These are phyloP conservation scores for Candida andamanensis DNA, from an alignment of 805 yeast species.

Conservation along the genomic window DNA sequence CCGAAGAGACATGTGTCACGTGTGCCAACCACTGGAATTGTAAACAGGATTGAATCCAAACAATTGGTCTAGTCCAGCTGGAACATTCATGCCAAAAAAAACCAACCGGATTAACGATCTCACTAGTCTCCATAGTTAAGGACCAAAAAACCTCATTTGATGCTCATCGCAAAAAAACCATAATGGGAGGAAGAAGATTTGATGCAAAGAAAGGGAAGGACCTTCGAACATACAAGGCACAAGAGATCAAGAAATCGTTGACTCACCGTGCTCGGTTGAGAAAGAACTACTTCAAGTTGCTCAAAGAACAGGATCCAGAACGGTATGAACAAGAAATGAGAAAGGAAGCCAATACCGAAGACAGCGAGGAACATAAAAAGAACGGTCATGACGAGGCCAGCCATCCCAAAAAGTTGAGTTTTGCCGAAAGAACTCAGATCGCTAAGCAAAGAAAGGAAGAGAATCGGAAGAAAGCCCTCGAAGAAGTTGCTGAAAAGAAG, in stretches of 20 bases:
- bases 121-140: no score
- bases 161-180: constrained; percentile 11
- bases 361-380: constrained; percentile 8
- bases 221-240: constrained; percentile 36
- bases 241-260: constrained; percentile 74
- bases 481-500: constrained; percentile 33
- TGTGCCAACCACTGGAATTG: no score
- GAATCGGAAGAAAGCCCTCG: constrained; percentile 35
- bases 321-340: constrained; percentile 57
- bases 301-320: no score
- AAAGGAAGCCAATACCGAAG: constrained; percentile 11
- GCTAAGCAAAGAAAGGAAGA: constrained; percentile 45
- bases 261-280: constrained; percentile 76
- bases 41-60: no score
- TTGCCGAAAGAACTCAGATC: constrained; percentile 40
- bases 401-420: constrained; percentile 14
- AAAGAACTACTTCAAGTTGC: constrained; percentile 72
- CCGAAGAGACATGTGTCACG: no score
- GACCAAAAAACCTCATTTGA: no score
- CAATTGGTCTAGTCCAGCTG: no score
- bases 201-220: constrained; percentile 20
- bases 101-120: no score
- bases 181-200: constrained; percentile 10
- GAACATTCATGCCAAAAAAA: no score
- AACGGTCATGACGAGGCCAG: constrained; percentile 10